These are phyloP conservation scores for Xylaria digitata DNA, from an alignment of 2,329 filamentous ascomycete species.

Conservation along the genomic window DNA sequence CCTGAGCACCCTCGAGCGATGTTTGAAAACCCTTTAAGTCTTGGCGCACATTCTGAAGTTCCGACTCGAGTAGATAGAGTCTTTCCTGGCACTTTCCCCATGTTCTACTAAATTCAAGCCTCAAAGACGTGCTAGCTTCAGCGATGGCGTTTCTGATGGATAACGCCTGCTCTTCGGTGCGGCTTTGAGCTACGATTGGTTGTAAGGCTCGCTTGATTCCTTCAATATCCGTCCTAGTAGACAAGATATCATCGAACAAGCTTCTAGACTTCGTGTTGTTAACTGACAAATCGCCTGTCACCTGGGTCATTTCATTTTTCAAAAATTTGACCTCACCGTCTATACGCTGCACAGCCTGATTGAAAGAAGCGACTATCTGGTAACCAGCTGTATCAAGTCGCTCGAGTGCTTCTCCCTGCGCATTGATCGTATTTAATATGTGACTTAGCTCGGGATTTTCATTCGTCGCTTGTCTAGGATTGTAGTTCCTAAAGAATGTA, in stretches of 20 bases:
- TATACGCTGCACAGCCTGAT: conserved; percentile 51
- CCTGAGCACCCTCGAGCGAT: conserved; percentile 41
- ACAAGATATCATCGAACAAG: conserved; percentile 45
- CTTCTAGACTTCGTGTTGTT: conserved; percentile 18
- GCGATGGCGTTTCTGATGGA: conserved; percentile 39
- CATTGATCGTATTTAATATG: conserved; percentile 52
- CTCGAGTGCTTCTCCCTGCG: conserved; percentile 52
- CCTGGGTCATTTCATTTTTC: conserved; percentile 45
- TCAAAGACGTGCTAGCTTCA: conserved; percentile 44
- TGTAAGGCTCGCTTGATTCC: conserved; percentile 35
- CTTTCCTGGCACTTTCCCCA: conserved; percentile 26
- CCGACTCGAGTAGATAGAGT: conserved; percentile 25
- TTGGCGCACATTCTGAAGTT: conserved; percentile 21
- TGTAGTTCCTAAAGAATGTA: conserved; percentile 3
- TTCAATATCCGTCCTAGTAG: conserved; percentile 45
- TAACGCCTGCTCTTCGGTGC: conserved; percentile 30
- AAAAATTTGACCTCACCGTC: conserved; percentile 52
- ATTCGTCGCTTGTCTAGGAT: conserved; percentile 14
- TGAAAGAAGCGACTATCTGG: conserved; percentile 53
- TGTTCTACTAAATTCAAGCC: conserved; percentile 23
- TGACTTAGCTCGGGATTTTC: conserved; percentile 43
- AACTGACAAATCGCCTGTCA: conserved; percentile 44
- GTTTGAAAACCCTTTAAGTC: conserved; percentile 26
- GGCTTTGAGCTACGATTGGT: conserved; percentile 15
- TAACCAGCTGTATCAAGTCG: conserved; percentile 53